Percentiles rank a stretch among this genome's conserved stretches.
These are phyloP conservation scores for Phytopythium chamaehyphon DNA, from an alignment of 352 stramenopile species.

Conservation along the genomic window DNA sequence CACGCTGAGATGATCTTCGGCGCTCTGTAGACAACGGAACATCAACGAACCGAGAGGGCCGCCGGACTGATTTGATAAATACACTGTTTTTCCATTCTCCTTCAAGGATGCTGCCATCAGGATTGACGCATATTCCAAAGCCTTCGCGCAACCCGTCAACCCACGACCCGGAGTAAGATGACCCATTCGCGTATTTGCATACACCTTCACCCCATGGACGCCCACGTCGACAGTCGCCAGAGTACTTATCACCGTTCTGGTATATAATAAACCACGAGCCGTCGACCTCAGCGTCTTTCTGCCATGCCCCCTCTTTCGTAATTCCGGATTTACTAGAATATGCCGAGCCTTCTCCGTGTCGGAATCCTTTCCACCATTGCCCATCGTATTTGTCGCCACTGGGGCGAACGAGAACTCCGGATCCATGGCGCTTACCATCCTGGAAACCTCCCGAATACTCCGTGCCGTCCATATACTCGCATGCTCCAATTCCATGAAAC, in stretches of 20 bases:
- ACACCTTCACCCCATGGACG: slow-evolving; percentile 75
- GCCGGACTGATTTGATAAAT: slow-evolving; percentile 40
- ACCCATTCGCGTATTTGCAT: slow-evolving; percentile 88
- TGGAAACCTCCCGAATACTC: slow-evolving; percentile 87
- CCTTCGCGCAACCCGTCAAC: slow-evolving; percentile 78
- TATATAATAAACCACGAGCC: slow-evolving; percentile 69
- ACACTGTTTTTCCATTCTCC: slow-evolving; percentile 73
- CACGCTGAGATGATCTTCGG: slow-evolving; percentile 5
- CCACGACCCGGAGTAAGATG: slow-evolving; percentile 87
- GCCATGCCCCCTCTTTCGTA: slow-evolving; percentile 70
- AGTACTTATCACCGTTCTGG: slow-evolving; percentile 76
- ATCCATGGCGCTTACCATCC: slow-evolving; percentile 69
- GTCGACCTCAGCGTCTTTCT: slow-evolving; percentile 50
- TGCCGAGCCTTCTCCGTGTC: slow-evolving; percentile 55
- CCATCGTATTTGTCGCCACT: slow-evolving; percentile 60
- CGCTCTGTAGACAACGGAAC: slow-evolving; percentile 31
- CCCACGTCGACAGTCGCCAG: slow-evolving; percentile 48
- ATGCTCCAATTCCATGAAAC: slow-evolving; percentile 79
- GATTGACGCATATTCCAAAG: slow-evolving; percentile 56
- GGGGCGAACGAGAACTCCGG: slow-evolving; percentile 41
- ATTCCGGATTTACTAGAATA: slow-evolving; percentile 53
- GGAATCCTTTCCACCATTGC: slow-evolving; percentile 70
- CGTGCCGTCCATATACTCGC: slow-evolving; percentile 81
- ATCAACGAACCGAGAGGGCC: slow-evolving; percentile 57
- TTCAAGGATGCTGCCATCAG: slow-evolving; percentile 58